Evolutionary conservation across 805 yeast genomes (phyloP), one percentile per base, ranked within the genome.

Genomic region (Yamadazyma scolyti): DNA sequence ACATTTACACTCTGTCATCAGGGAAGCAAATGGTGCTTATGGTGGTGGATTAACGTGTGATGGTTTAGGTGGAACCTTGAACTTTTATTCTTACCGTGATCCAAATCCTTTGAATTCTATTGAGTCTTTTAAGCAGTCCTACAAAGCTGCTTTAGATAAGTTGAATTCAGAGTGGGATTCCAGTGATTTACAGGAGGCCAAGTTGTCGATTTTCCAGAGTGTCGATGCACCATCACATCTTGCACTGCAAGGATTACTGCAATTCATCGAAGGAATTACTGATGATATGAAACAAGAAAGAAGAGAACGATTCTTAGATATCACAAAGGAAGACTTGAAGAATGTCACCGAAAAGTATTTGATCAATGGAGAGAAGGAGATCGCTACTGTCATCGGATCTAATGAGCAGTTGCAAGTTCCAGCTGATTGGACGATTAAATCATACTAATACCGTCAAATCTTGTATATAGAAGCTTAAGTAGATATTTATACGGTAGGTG

Each of bases 11-110:
- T 75, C 86, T 9, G 95, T 88, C 42, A 78, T 93, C 22, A 75
- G 98, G 43, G 98, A 93, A 52, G 78, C 90, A 48, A 96, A 96
- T 35, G 98, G 98, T 37, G 98, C 98, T 0, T 93, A 93, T 52
- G 98, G 98, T 6, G 97, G 96, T 5, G 98, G 98, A 4, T 83
- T 95, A 4, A 61, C 74, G 6, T 93, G 80, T 54, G 84, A 81
- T 52, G 87, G 90, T 0, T 52, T 85, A 14, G 86, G 83, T 30
- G 97, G 97, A 0, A 47, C 79, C 2, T 76, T 90, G 48, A 73
- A 83, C 20, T 87, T 71, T 60, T 93, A 82, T 59, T 88, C 97
- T 0, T 93, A 90, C 63, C 73, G 98, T 45, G 98, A 93, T 55
- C 98, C 98, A 11, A 81, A 85, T 42, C 86, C 96, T 1, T 51